Percentiles rank a stretch among this genome's conserved stretches.
Evolutionary conservation across 768 basidiomycete genomes (phyloP).

Genomic region (Trametes maxima): DNA sequence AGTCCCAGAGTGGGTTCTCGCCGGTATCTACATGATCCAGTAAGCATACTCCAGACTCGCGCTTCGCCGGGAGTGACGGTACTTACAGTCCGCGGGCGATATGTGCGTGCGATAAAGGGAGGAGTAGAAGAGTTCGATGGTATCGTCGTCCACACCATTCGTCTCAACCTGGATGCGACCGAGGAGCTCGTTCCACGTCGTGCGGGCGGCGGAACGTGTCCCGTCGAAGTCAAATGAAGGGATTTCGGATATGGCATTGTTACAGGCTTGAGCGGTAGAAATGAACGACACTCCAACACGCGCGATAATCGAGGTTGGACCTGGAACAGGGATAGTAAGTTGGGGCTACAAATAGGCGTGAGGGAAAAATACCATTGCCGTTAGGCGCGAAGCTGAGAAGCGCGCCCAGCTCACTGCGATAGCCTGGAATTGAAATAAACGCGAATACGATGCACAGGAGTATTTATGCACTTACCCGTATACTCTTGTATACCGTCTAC

Average conservation of each 20-base stretch:
- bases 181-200: constrained; percentile 60
- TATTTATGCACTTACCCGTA: constrained; percentile 38
- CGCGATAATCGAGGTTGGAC: constrained; percentile 49
- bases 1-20: constrained; percentile 66
- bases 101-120: constrained; percentile 68
- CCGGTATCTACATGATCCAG: constrained; percentile 50
- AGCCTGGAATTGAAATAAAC: constrained; percentile 37
- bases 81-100: constrained; percentile 63
- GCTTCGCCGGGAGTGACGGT: too few species aligned
- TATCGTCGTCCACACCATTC: constrained; percentile 49
- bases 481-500: constrained; percentile 52
- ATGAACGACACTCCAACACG: constrained; percentile 71
- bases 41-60: background rate
- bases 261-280: constrained; percentile 60
- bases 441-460: too few species aligned
- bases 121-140: constrained; percentile 58
- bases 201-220: constrained; percentile 45
- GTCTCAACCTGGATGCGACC: constrained; percentile 56
- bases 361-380: constrained; percentile 27
- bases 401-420: constrained; percentile 53
- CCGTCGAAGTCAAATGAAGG: constrained; percentile 57
- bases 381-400: constrained; percentile 53
- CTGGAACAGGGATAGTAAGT: background rate
- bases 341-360: background rate
- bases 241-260: constrained; percentile 63